These are phyloP conservation scores for Komagataea norvegica DNA, from an alignment of 1,139 yeast species.

Conservation along the genomic window DNA sequence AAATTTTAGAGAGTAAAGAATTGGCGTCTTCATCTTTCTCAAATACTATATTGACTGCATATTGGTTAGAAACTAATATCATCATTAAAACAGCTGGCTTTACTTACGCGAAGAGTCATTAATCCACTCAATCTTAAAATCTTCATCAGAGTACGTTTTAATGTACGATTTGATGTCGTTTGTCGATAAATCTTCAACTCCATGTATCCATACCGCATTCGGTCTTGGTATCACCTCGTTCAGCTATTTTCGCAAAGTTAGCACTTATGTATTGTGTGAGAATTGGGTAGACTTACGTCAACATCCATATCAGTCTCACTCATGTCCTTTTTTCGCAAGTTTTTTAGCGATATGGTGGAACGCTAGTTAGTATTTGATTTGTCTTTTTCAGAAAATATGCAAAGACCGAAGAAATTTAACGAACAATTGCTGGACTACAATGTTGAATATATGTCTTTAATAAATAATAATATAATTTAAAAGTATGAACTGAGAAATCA, in stretches of 20 bases:
- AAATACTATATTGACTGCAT: conserved; percentile 23
- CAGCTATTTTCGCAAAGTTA: background rate
- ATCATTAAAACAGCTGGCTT: background rate
- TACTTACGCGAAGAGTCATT: conserved; percentile 20
- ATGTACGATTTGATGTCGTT: conserved; percentile 19
- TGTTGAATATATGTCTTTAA: too few relatives aligned
- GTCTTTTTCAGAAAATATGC: background rate
- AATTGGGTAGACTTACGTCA: conserved; percentile 9
- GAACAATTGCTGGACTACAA: too few relatives aligned
- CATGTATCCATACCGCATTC: conserved; percentile 21
- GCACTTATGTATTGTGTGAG: conserved; percentile 1
- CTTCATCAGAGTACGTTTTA: conserved; percentile 14
- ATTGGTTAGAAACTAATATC: background rate
- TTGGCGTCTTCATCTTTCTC: conserved; percentile 19
- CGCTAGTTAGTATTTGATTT: too few relatives aligned
- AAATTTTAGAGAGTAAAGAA: conserved; percentile 12
- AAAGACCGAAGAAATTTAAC: background rate
- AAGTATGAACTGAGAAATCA: background rate
- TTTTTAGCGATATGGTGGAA: too few relatives aligned
- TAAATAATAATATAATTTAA: background rate
- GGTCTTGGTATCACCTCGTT: conserved; percentile 16
- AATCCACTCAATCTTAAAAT: conserved; percentile 26
- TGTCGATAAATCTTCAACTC: conserved; percentile 26
- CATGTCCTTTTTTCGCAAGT: background rate
- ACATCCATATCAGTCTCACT: conserved; percentile 13